These are phyloP conservation scores for Neurospora sp. DNA, from an alignment of 495 filamentous ascomycete genomes.

Conservation along the genomic window DNA sequence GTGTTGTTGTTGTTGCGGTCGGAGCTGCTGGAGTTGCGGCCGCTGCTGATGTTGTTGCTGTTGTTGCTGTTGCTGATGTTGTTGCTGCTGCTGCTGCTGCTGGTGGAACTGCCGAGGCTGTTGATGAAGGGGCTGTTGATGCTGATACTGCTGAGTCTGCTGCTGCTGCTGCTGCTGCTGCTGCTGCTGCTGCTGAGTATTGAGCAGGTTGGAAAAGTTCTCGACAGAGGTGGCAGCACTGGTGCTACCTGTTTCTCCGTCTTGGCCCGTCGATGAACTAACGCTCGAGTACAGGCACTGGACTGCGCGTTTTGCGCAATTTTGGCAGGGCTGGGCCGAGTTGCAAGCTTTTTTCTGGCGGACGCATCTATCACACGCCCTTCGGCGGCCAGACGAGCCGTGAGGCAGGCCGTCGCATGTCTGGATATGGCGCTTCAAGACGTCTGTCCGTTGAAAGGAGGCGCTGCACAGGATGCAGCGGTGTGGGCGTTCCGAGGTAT, in stretches of 20 bases:
- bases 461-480: conserved; percentile 20
- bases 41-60: background rate
- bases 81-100: background rate
- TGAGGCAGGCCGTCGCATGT: conserved; percentile 16
- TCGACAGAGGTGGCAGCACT: background rate
- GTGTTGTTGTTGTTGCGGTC: background rate
- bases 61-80: background rate
- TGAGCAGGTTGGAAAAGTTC: background rate
- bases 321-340: conserved; percentile 19
- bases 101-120: background rate
- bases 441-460: conserved; percentile 22
- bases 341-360: conserved; percentile 25
- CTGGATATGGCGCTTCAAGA: conserved; percentile 23
- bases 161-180: background rate
- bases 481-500: conserved; percentile 19
- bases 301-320: conserved; percentile 15
- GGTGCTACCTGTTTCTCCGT: background rate
- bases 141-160: background rate
- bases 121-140: background rate
- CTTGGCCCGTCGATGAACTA: background rate
- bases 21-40: background rate
- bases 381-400: conserved; percentile 11
- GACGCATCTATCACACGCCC: conserved; percentile 23
- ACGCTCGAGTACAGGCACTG: conserved; percentile 15
- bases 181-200: background rate